A percentile compares a stretch with the other conserved stretches of the same genome.
Evolutionary conservation across 257 asterid species (phyloP).

Genomic region (Solanum pinnatisectum): DNA sequence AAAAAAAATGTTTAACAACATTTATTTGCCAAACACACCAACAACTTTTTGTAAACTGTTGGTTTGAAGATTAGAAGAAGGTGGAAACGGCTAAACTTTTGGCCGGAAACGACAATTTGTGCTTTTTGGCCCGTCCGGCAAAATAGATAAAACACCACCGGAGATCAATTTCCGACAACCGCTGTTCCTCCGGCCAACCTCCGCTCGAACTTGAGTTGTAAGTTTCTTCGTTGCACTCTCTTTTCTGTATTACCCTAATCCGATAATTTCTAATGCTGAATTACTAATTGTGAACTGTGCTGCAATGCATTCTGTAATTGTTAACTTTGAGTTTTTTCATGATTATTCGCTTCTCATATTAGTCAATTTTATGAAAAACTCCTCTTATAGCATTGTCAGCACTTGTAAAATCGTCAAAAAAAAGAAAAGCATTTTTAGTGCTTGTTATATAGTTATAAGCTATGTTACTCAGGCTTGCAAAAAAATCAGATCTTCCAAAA

Average conservation of each 20-base stretch:
- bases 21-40: no score
- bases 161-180: neutral
- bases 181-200: neutral
- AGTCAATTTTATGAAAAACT: neutral
- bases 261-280: neutral
- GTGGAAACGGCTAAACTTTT: no score
- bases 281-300: neutral
- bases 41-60: no score
- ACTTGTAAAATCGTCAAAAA: neutral
- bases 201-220: neutral
- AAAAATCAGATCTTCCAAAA: neutral
- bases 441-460: neutral
- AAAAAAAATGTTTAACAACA: no score
- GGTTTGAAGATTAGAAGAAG: no score
- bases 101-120: neutral
- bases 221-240: neutral
- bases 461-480: neutral
- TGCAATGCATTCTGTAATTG: neutral
- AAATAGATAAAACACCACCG: neutral
- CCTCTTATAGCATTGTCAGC: neutral
- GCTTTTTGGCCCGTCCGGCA: neutral
- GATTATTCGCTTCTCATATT: neutral
- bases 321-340: neutral
- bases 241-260: neutral
- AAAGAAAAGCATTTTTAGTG: neutral